A percentile compares a stretch with the other conserved stretches of the same genome.
phyloP scores from a whole-genome alignment of 768 basidiomycete genomes.

The Lactarius akahatsu region DNA sequence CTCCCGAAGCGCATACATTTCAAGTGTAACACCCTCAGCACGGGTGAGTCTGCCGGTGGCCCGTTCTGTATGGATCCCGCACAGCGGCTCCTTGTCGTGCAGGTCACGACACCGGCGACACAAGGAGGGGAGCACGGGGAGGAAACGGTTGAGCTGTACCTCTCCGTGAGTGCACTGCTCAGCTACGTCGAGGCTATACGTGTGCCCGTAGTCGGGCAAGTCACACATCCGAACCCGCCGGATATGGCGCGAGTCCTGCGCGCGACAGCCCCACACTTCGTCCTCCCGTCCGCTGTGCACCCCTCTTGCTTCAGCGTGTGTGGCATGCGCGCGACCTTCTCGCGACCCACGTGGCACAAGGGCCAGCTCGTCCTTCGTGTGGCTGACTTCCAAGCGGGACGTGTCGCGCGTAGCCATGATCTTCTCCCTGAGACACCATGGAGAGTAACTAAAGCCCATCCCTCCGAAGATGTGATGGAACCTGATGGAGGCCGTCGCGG shows the following conservation, averaged over 20 bases:
- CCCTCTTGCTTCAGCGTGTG: conserved; percentile 1
- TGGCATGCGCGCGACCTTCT: background rate
- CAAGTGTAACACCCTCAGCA: background rate
- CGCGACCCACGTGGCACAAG: background rate
- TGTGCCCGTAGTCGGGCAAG: background rate
- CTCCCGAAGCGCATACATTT: background rate
- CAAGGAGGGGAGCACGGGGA: background rate
- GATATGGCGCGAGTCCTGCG: background rate
- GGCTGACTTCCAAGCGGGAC: conserved; percentile 3
- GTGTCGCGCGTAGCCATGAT: background rate
- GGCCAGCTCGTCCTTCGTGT: conserved; percentile 3
- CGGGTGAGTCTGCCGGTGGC: background rate
- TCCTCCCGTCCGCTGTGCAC: background rate
- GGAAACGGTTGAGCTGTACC: background rate
- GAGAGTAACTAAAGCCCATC: background rate
- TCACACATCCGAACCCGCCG: background rate
- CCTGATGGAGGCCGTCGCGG: background rate
- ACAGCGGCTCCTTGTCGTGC: background rate
- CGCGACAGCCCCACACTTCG: background rate
- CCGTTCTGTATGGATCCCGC: background rate
- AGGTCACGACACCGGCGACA: background rate
- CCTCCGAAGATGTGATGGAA: background rate
- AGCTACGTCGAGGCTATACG: background rate
- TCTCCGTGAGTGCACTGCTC: background rate
- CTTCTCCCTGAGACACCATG: background rate